Percentiles rank a stretch among this genome's conserved stretches.
phyloP scores from a whole-genome alignment of 805 yeast species.

The Candida nemodendra region DNA sequence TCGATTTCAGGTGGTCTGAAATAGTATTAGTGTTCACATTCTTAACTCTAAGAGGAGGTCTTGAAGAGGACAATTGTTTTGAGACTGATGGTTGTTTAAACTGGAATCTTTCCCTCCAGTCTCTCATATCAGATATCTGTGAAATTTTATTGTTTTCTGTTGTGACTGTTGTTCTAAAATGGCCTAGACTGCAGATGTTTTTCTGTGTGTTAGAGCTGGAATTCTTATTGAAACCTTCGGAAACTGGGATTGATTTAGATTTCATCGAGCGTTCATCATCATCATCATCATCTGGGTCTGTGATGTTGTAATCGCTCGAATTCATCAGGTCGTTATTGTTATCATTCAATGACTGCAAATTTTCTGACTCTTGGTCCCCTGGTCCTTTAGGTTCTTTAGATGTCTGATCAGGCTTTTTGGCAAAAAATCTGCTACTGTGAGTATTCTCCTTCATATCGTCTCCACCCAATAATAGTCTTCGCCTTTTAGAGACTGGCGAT shows the following conservation, averaged over 20 bases:
- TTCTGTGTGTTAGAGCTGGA: no score
- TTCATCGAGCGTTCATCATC: constrained; percentile 10
- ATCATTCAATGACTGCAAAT: no score
- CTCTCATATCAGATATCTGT: background rate
- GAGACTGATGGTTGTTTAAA: background rate
- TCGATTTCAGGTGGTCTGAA: background rate
- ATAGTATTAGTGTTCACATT: constrained; percentile 1
- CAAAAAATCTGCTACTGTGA: constrained; percentile 21
- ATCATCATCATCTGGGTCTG: constrained; percentile 28
- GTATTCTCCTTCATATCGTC: constrained; percentile 6
- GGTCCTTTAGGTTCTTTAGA: no score
- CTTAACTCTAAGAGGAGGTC: constrained; percentile 2
- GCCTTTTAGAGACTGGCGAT: constrained; percentile 28
- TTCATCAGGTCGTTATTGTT: constrained; percentile 13
- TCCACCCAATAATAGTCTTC: constrained; percentile 21
- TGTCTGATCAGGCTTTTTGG: background rate
- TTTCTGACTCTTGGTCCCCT: no score
- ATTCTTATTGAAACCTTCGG: no score
- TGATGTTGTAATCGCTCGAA: constrained; percentile 31
- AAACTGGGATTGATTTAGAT: no score
- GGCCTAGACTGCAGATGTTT: no score
- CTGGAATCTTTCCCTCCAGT: constrained; percentile 7
- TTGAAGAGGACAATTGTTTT: background rate
- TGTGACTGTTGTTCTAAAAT: no score
- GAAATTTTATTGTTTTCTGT: constrained; percentile 1